Evolutionary conservation across 768 basidiomycete genomes (phyloP), one percentile per base, ranked within the genome.

Genomic region (Auricularia sp.): DNA sequence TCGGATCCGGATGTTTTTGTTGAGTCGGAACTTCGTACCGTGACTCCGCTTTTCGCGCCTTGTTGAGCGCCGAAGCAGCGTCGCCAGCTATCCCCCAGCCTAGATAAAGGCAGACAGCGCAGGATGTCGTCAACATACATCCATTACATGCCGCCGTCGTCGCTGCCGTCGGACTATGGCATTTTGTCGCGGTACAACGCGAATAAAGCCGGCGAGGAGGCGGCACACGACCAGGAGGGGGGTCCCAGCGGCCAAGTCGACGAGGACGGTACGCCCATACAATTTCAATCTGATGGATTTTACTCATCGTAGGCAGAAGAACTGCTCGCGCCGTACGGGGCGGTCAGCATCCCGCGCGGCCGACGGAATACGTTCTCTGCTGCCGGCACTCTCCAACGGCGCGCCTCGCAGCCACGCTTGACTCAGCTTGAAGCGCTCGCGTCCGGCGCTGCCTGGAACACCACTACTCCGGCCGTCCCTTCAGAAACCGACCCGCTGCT

Each of bases 91-190:
- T 42, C 39, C 39, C 39, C 39, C 39, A 7, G 13, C 8, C 8
- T 42, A 42, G 39, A 42, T 42, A 42, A 42, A 7, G 4, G 8
- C 39, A 14, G 8, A 42, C 8, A 42, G 39, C 54, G 14, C 29
- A 61, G 39, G 39, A 77, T 76, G 75, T 73, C 74, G 10, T 73
- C 73, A 29, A 74, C 81, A 7, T 83, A 85, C 69, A 80, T 83
- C 44, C 81, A 83, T 69, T 75, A 76, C 65, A 68, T 70, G 0
- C 77, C 79, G 2, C 81, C 86, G 8, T 80, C 81, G 8, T 87
- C 86, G 1, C 73, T 88, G 21, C 84, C 84, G 13, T 83, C 87
- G 2, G 87, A 88, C 75, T 85, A 87, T 67, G 85, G 84, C 6
- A 76, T 87, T 42, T 74, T 89, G 10, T 83, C 85, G 35, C 80